phyloP scores from a whole-genome alignment of 495 filamentous ascomycete species.

The Aspergillus ellipticus region DNA sequence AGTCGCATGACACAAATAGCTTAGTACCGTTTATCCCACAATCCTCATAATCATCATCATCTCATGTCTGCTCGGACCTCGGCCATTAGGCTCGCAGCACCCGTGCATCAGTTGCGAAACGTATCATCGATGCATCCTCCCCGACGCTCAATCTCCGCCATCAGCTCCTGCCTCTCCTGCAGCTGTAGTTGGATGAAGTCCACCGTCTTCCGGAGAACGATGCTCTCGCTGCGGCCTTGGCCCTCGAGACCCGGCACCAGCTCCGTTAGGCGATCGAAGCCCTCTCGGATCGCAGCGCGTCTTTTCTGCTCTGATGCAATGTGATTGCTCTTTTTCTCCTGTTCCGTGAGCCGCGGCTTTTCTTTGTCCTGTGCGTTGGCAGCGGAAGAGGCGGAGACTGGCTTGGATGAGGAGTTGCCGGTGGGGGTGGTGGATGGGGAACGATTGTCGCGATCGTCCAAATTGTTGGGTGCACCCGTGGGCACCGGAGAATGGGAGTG shows the following conservation, averaged over 20 bases:
- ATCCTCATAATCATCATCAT: constrained; percentile 1
- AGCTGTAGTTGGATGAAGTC: constrained; percentile 67
- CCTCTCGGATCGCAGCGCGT: constrained; percentile 76
- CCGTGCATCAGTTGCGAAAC: constrained; percentile 27
- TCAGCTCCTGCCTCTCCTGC: constrained; percentile 56
- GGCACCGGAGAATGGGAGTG: constrained; percentile 21
- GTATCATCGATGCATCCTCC: constrained; percentile 55
- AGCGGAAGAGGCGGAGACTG: constrained; percentile 15
- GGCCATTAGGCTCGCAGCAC: neutral
- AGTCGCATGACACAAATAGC: too few relatives aligned
- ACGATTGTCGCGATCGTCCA: constrained; percentile 34
- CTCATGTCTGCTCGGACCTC: constrained; percentile 13
- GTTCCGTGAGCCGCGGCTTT: constrained; percentile 74
- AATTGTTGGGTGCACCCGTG: constrained; percentile 18
- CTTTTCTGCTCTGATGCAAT: constrained; percentile 89
- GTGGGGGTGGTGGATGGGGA: constrained; percentile 50
- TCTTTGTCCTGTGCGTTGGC: constrained; percentile 51
- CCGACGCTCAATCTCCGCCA: constrained; percentile 57
- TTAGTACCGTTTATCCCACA: too few relatives aligned
- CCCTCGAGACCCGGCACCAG: constrained; percentile 81
- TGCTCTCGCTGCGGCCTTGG: constrained; percentile 78
- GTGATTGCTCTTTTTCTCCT: constrained; percentile 89
- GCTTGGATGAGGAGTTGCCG: constrained; percentile 51
- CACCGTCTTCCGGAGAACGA: constrained; percentile 74
- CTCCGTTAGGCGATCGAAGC: constrained; percentile 80